Evolutionary conservation across 1,139 yeast genomes (phyloP).

Genomic region (Dujonia santamariae): DNA sequence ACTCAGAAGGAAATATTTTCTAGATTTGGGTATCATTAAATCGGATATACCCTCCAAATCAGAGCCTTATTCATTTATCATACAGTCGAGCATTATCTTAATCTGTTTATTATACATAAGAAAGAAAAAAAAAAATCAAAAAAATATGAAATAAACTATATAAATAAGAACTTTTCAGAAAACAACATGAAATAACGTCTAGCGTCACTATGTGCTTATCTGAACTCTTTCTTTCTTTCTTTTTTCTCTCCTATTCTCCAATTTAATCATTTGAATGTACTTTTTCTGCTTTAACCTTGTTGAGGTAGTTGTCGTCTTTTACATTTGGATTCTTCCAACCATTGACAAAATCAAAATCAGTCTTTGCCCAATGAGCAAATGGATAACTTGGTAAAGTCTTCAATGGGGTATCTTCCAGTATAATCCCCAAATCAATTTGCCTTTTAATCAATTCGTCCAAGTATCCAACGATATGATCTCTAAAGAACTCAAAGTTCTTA

Average conservation of each 20-base stretch:
- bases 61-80: no score
- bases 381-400: constrained; percentile 64
- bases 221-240: no score
- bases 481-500: constrained; percentile 54
- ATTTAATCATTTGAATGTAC: not conserved
- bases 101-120: no score
- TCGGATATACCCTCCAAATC: no score
- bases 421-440: constrained; percentile 56
- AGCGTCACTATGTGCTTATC: no score
- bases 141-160: no score
- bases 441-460: constrained; percentile 54
- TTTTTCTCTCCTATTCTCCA: not conserved
- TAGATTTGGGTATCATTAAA: no score
- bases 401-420: constrained; percentile 53
- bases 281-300: constrained; percentile 19
- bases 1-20: no score
- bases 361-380: constrained; percentile 49
- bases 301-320: constrained; percentile 19
- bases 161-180: no score
- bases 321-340: constrained; percentile 53
- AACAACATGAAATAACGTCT: no score
- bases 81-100: no score
- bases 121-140: no score
- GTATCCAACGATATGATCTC: constrained; percentile 59
- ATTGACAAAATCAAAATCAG: constrained; percentile 35